Conservation (phyloP, 306 rosid genomes). For the Fagus sylvatica region DNA sequence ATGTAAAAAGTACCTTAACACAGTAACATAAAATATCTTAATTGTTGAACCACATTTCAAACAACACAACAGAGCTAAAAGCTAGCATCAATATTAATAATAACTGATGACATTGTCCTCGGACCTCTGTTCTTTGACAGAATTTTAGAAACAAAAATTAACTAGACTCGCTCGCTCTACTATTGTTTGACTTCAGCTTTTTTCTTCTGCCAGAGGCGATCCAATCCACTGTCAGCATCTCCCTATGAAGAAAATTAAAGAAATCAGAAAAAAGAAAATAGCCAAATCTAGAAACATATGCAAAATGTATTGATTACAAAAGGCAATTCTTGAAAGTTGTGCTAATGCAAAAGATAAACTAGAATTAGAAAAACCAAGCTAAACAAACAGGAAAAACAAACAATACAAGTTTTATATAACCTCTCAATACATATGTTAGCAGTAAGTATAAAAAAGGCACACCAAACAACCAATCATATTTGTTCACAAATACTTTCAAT, state of each 20-base stretch:
- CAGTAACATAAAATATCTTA: too few species aligned
- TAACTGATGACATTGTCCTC: too few species aligned
- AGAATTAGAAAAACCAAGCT: neutral
- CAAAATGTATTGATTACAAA: neutral
- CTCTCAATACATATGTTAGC: too few species aligned
- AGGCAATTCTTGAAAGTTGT: neutral
- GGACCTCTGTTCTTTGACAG: too few species aligned
- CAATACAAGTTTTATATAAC: neutral
- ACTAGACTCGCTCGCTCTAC: conserved; percentile 25
- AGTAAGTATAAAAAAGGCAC: too few species aligned
- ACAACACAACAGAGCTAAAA: too few species aligned
- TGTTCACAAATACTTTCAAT: too few species aligned
- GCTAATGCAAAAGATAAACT: neutral
- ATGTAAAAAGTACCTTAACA: too few species aligned
- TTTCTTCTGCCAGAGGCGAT: conserved; percentile 62
- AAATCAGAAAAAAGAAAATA: neutral
- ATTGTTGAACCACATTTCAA: too few species aligned
- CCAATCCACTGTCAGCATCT: conserved; percentile 65
- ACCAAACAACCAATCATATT: too few species aligned
- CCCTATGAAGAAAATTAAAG: conserved; percentile 25
- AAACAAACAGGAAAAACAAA: neutral
- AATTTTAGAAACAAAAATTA: neutral
- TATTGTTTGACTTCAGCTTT: conserved; percentile 48
- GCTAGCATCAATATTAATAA: too few species aligned
- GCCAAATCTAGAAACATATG: neutral